Evolutionary conservation across 257 asterid genomes (phyloP).

Genomic region (Mitragyna speciosa): DNA sequence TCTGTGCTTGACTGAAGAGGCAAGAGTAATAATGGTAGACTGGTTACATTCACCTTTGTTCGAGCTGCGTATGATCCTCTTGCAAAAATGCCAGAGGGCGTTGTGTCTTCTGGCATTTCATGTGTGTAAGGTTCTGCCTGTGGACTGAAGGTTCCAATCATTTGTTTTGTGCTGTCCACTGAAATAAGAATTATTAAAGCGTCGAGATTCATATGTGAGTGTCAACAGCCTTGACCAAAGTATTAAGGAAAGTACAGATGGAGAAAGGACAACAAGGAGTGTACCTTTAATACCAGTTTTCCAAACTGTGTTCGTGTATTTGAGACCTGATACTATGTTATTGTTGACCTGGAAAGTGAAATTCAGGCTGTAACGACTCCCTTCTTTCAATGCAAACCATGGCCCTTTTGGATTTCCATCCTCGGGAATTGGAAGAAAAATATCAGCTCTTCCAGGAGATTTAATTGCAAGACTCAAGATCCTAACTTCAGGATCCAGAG

Average conservation of each 20-base stretch:
- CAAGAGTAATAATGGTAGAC: background rate
- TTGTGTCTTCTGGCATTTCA: slow-evolving; percentile 90
- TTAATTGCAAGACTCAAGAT: slow-evolving; percentile 57
- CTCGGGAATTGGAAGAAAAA: slow-evolving; percentile 56
- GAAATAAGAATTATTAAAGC: slow-evolving; percentile 20
- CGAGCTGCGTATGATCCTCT: slow-evolving; percentile 89
- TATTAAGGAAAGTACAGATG: background rate
- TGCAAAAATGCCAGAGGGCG: slow-evolving; percentile 93
- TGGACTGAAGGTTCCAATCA: slow-evolving; percentile 99
- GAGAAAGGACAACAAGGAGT: background rate
- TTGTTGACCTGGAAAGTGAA: slow-evolving; percentile 64
- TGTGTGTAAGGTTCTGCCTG: slow-evolving; percentile 80
- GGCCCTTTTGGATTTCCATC: slow-evolving; percentile 59
- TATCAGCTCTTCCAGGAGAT: slow-evolving; percentile 56
- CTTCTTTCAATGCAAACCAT: slow-evolving; percentile 76
- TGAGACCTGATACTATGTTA: slow-evolving; percentile 71
- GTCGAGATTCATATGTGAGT: slow-evolving; percentile 4
- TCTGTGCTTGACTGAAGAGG: background rate
- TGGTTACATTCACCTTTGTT: slow-evolving; percentile 56
- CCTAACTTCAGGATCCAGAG: slow-evolving; percentile 71
- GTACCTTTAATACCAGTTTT: slow-evolving; percentile 72
- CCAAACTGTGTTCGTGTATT: slow-evolving; percentile 70
- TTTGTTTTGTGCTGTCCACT: slow-evolving; percentile 90
- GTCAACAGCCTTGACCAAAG: background rate
- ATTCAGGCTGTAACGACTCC: slow-evolving; percentile 55